Base-by-base conservation (phyloP, 2,329 filamentous ascomycete species). In the Dryadomyces quercivorus region DNA sequence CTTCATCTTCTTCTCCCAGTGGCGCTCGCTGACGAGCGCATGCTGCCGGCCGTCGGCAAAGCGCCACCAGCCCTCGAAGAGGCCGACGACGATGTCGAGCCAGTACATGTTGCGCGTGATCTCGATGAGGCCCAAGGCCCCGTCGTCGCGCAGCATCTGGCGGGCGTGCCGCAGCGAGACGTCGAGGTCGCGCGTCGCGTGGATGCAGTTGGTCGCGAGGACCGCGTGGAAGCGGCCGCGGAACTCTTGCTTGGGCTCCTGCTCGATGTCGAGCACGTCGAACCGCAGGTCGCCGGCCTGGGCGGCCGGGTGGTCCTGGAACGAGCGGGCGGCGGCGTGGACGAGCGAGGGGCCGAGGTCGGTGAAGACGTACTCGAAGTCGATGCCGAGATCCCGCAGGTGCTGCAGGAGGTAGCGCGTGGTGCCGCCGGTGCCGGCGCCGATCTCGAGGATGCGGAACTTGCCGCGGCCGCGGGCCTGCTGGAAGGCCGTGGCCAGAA, bases 41-140 rank as follows among this genome's bases (percentile, higher is more conserved):
- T 67, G 51, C 46, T 43, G 3, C 2, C 63, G 59, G 2, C 64
- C 66, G 48, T 70, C 67, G 5, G 64, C 59, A 31, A 67, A 69
- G 26, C 65, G 55, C 69, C 69, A 72, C 69, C 69, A 71, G 2
- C 69, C 68, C 20, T 70, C 65, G 3, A 71, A 58, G 1, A 69
- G 56, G 0, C 69, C 69, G 38, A 67, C 70, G 15, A 67, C 60
- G 21, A 69, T 54, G 42, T 72, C 67, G 7, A 67, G 59, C 61
- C 61, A 70, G 46, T 57, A 59, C 9, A 67, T 7, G 2, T 49
- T 52, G 15, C 57, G 22, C 0, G 66, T 70, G 61, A 69, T 62
- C 59, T 72, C 69, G 15, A 68, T 43, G 52, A 72, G 55, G 49
- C 65, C 50, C 0, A 70, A 58, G 34, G 67, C 58, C 2, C 70